Conservation (phyloP, 2,329 filamentous ascomycete genomes). For the Purpureocillium takamizusanense region DNA sequence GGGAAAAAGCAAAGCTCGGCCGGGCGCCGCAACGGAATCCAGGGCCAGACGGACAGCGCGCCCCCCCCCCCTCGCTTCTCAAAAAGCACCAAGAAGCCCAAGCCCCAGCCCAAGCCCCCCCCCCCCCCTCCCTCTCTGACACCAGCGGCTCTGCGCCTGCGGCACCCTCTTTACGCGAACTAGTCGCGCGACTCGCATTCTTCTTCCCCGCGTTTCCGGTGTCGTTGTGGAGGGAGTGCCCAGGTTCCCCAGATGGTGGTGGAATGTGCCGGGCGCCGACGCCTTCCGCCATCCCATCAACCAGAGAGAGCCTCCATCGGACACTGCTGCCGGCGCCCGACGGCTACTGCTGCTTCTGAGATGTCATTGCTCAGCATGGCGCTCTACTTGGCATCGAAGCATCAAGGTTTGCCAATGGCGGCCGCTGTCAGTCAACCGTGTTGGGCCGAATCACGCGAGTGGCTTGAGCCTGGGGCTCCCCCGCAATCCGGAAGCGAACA, state of each 20-base stretch:
- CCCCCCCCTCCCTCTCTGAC: no score
- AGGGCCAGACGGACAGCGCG: no score
- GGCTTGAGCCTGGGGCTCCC: no score
- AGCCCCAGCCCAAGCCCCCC: no score
- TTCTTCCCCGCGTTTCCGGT: background rate
- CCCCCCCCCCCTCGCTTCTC: no score
- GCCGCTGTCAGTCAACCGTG: constrained; percentile 8
- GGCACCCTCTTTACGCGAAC: background rate
- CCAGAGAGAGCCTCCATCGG: no score
- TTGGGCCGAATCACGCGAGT: constrained; percentile 5
- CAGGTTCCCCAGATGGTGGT: background rate
- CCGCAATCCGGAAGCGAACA: no score
- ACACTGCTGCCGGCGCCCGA: no score
- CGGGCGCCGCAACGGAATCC: no score
- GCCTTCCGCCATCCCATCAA: no score
- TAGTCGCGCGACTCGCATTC: background rate
- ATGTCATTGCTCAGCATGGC: background rate
- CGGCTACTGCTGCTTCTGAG: no score
- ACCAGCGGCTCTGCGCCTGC: background rate
- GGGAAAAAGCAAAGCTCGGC: background rate
- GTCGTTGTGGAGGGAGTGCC: background rate
- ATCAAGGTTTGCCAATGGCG: constrained; percentile 14
- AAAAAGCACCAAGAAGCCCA: no score
- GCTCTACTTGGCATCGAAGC: background rate
- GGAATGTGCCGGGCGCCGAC: background rate